phyloP scores from a whole-genome alignment of 148 eudicot species.

The Spergularia marina region DNA sequence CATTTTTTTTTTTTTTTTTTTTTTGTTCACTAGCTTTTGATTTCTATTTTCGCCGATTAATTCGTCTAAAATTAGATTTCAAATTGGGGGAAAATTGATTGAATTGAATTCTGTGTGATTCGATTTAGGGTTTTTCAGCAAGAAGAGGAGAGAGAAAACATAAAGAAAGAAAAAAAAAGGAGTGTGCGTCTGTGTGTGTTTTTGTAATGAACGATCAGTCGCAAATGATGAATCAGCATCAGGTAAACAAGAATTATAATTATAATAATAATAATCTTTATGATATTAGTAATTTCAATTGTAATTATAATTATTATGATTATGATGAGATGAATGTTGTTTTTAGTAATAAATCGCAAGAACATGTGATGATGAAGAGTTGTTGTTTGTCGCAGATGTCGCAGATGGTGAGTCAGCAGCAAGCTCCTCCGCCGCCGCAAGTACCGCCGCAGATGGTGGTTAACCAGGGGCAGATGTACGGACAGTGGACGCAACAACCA shows the following conservation, averaged over 20 bases:
- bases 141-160: too few species aligned
- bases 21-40: too few species aligned
- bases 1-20: not conserved
- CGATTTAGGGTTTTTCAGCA: constrained; percentile 21
- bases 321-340: not conserved
- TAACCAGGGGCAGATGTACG: constrained; percentile 36
- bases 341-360: not conserved
- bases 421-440: constrained; percentile 7
- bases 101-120: not conserved
- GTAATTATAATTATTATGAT: not conserved
- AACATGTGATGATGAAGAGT: constrained; percentile 16
- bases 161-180: not conserved
- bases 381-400: constrained; percentile 31
- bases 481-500: constrained; percentile 55
- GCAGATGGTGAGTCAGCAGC: constrained; percentile 28
- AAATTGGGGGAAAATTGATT: not conserved
- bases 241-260: constrained; percentile 28
- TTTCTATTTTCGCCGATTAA: too few species aligned
- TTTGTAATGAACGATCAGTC: constrained; percentile 39
- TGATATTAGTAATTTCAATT: not conserved
- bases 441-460: constrained; percentile 33
- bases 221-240: constrained; percentile 37
- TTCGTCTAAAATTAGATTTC: not conserved
- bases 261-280: too few species aligned
- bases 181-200: too few species aligned